Base-by-base conservation (phyloP, 148 eudicot species). In the Polygonum maritimum region DNA sequence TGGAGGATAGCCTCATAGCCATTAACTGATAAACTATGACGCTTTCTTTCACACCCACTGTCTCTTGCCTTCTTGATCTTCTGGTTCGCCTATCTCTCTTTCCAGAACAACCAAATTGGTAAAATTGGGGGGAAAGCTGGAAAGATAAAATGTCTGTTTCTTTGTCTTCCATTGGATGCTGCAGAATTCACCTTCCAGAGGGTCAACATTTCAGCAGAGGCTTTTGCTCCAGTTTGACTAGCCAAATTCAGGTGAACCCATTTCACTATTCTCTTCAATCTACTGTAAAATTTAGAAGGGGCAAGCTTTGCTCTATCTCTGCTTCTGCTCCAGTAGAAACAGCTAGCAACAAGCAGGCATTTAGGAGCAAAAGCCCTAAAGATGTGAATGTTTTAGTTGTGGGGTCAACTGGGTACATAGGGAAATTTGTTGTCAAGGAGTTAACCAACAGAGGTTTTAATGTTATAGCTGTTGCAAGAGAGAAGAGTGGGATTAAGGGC, bases 361-460 rank as follows among this genome's bases (percentile, higher is more conserved):
- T 90, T 84, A 87, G 97, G 74, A 80, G 45, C 81, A 90, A 87
- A 84, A 85, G 76, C 54, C 89, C 93, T 1, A 87, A 80, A 82
- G 92, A 94, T 70, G 81, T 94, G 47, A 92, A 90, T 83, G 93
- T 92, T 76, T 75, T 94, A 60, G 91, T 94, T 71, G 97, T 88
- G 79, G 98, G 98, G 39, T 90, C 98, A 81, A 94, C 97, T 76
- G 98, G 98, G 80, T 94, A 94, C 58, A 94, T 94, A 80, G 97
- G 97, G 1, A 94, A 88, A 54, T 92, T 88, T 86, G 98, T 92
- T 10, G 97, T 89, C 40, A 86, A 82, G 76, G 98, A 94, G 80
- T 71, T 92, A 69, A 85, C 90, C 31, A 85, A 78, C 0, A 89
- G 97, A 82, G 96, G 98, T 80, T 94, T 86, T 79, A 91, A 92